Conservation (phyloP, 306 rosid genomes). For the Corylus heterophylla region DNA sequence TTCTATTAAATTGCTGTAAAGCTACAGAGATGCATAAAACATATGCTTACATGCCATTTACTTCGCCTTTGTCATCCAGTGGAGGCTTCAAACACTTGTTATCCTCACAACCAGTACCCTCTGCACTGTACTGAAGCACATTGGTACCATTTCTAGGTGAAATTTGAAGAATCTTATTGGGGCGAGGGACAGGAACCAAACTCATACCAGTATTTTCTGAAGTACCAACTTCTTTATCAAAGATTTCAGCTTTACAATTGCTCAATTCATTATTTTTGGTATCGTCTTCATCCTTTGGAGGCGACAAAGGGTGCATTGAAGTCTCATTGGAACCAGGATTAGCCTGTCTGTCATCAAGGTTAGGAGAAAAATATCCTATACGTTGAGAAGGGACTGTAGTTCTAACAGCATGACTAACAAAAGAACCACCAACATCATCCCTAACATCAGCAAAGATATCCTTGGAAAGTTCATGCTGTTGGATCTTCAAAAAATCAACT, state of each 20-base stretch:
- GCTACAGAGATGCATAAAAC: background rate
- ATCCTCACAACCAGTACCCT: constrained; percentile 36
- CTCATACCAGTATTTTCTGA: constrained; percentile 36
- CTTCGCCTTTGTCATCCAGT: constrained; percentile 39
- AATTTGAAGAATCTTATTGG: constrained; percentile 19
- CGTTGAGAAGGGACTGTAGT: constrained; percentile 33
- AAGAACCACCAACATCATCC: constrained; percentile 34
- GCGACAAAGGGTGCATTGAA: constrained; percentile 35
- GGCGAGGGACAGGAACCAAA: constrained; percentile 28
- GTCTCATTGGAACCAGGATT: constrained; percentile 38
- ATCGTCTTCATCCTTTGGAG: constrained; percentile 35
- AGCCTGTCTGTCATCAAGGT: constrained; percentile 35
- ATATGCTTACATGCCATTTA: constrained; percentile 60
- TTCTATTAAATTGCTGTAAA: background rate
- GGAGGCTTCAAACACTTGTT: constrained; percentile 38
- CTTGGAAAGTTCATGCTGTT: constrained; percentile 34
- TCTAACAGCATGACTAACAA: constrained; percentile 34
- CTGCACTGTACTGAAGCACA: constrained; percentile 29
- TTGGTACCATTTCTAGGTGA: constrained; percentile 36
- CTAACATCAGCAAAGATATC: constrained; percentile 30
- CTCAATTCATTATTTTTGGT: constrained; percentile 16
- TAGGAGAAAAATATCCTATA: constrained; percentile 31
- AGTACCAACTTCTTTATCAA: constrained; percentile 33
- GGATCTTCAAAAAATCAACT: constrained; percentile 30
- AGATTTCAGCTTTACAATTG: constrained; percentile 29